Conservation (phyloP, 176 grass and related monocot genomes). For the Aegilops umbellulata region DNA sequence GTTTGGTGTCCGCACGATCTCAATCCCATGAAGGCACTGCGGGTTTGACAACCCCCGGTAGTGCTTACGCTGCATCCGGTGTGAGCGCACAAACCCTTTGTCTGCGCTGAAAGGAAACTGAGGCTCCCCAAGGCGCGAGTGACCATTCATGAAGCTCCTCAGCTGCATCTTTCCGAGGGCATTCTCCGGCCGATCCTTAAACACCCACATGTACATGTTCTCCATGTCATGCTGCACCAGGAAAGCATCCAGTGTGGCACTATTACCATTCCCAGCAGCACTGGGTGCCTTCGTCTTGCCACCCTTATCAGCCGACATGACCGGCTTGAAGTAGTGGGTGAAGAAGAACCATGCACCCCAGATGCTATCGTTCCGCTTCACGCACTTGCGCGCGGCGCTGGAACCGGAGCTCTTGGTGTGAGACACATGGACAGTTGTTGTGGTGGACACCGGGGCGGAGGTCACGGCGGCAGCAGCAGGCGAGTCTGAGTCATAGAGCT, state of each 20-base stretch:
- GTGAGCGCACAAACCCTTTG: slow-evolving; percentile 86
- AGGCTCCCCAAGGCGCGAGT: slow-evolving; percentile 83
- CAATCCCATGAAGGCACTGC: slow-evolving; percentile 86
- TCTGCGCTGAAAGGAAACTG: slow-evolving; percentile 86
- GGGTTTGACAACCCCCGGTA: slow-evolving; percentile 90
- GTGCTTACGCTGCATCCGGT: slow-evolving; percentile 96
- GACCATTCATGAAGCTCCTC: slow-evolving; percentile 95
- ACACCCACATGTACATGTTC: slow-evolving; percentile 99
- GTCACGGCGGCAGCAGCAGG: slow-evolving; percentile 12
- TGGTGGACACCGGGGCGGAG: not conserved
- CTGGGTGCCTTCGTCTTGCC: slow-evolving; percentile 47
- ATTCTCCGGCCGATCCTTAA: slow-evolving; percentile 88
- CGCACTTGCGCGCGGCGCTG: slow-evolving; percentile 66
- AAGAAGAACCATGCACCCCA: slow-evolving; percentile 99
- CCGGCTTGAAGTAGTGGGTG: slow-evolving; percentile 95
- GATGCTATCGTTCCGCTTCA: slow-evolving; percentile 85
- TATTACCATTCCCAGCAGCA: slow-evolving; percentile 41
- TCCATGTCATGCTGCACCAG: slow-evolving; percentile 98
- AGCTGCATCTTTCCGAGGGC: slow-evolving; percentile 97
- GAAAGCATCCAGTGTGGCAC: slow-evolving; percentile 71
- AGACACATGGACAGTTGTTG: slow-evolving; percentile 31
- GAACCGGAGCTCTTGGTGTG: slow-evolving; percentile 49
- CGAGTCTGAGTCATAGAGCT: slow-evolving; percentile 66
- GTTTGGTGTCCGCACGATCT: slow-evolving; percentile 66
- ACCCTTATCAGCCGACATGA: slow-evolving; percentile 52